Conservation (phyloP, 305 asterid genomes). For the Fraxinus sp. region DNA sequence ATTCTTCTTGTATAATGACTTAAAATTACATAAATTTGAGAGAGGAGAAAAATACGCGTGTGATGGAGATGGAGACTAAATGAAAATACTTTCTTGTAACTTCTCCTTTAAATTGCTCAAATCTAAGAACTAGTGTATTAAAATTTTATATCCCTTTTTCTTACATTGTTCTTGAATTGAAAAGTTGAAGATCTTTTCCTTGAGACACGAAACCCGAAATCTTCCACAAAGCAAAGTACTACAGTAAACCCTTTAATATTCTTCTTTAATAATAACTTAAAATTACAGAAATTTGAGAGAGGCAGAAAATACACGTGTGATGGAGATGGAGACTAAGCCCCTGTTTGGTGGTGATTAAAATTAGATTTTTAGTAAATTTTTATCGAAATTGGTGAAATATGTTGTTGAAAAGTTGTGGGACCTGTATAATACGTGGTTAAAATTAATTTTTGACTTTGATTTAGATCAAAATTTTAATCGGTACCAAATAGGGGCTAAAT, state of each 20-base stretch:
- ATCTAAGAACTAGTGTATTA: neutral
- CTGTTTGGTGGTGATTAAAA: neutral
- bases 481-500: neutral
- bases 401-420: neutral
- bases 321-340: neutral
- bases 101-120: neutral
- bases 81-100: neutral
- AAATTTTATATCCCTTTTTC: neutral
- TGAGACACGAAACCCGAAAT: neutral
- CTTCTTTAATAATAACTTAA: neutral
- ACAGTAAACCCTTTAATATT: neutral
- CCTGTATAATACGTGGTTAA: neutral
- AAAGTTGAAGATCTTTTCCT: neutral
- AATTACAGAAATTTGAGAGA: neutral
- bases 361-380: neutral
- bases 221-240: neutral
- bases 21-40: neutral
- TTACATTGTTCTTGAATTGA: neutral
- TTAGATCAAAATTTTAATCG: too few species aligned
- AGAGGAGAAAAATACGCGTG: neutral
- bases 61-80: neutral
- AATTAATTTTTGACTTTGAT: neutral
- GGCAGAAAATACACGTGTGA: neutral
- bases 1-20: neutral
- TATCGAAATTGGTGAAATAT: neutral